phyloP scores from a whole-genome alignment of 1,139 yeast genomes.

The Insectozyma bohioensis region DNA sequence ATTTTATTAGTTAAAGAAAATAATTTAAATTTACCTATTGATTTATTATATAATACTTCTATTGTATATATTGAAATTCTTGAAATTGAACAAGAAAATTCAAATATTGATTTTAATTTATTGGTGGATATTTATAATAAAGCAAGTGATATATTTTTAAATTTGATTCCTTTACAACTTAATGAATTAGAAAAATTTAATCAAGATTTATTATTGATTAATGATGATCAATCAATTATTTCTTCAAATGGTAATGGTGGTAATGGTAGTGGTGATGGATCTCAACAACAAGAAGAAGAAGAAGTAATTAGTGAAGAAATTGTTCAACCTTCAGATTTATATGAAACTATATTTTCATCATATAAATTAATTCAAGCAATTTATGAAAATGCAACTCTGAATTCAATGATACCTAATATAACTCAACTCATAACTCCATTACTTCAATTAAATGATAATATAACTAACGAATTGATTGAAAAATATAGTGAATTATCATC shows the following conservation, averaged over 20 bases:
- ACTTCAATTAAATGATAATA: conserved; percentile 19
- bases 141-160: conserved; percentile 19
- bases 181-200: conserved; percentile 28
- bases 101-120: conserved; percentile 13
- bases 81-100: conserved; percentile 31
- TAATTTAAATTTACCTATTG: conserved; percentile 27
- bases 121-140: conserved; percentile 19
- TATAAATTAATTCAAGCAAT: conserved; percentile 32
- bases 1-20: conserved; percentile 21
- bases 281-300: conserved; percentile 21
- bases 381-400: conserved; percentile 22
- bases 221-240: conserved; percentile 4
- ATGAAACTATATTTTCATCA: conserved; percentile 34
- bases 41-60: conserved; percentile 46
- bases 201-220: conserved; percentile 22
- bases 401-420: conserved; percentile 7
- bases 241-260: not conserved
- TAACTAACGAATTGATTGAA: conserved; percentile 23
- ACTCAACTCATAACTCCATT: conserved; percentile 17
- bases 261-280: conserved; percentile 6
- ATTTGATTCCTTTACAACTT: conserved; percentile 24
- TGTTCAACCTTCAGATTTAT: conserved; percentile 39
- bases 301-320: conserved; percentile 28
- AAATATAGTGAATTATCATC: conserved; percentile 24
- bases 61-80: conserved; percentile 48